Evolutionary conservation across 2,329 filamentous ascomycete genomes (phyloP).

Genomic region (Scolecobasidium constrictum): DNA sequence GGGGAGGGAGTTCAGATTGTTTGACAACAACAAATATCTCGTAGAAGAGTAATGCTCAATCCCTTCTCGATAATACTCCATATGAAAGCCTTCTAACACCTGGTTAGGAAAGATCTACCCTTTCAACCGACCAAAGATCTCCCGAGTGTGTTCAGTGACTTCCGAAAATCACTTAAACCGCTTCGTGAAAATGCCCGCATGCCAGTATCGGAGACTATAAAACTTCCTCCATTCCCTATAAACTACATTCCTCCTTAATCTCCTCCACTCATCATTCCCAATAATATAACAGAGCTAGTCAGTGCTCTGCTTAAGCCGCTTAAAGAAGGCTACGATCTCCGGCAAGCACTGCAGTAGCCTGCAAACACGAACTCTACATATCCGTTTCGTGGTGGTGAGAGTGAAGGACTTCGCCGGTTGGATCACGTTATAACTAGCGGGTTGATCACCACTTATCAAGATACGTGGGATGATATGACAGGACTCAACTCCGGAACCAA

Average conservation of each 20-base stretch:
- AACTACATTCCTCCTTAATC: slow-evolving; percentile 44
- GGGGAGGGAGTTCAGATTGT: slow-evolving; percentile 51
- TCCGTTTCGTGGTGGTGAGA: slow-evolving; percentile 59
- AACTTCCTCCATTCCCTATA: slow-evolving; percentile 49
- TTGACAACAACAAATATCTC: slow-evolving; percentile 67
- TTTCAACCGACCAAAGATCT: slow-evolving; percentile 47
- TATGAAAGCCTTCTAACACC: slow-evolving; percentile 1
- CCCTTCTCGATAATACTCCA: neutral
- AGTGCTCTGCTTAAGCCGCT: slow-evolving; percentile 49
- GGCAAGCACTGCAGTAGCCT: slow-evolving; percentile 43
- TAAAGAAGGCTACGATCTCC: slow-evolving; percentile 32
- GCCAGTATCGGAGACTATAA: slow-evolving; percentile 41
- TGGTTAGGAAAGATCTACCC: slow-evolving; percentile 53
- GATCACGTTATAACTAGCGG: slow-evolving; percentile 50
- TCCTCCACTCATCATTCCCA: slow-evolving; percentile 53
- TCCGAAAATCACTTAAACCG: slow-evolving; percentile 62
- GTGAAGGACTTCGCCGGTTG: slow-evolving; percentile 46
- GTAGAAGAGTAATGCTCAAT: slow-evolving; percentile 53
- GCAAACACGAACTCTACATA: slow-evolving; percentile 55
- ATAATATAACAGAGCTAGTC: slow-evolving; percentile 41
- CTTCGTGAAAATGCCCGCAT: slow-evolving; percentile 53
- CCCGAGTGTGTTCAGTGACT: slow-evolving; percentile 66
- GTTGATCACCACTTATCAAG: slow-evolving; percentile 53
- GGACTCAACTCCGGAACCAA: slow-evolving; percentile 66
- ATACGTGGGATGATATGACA: slow-evolving; percentile 59